Conservation (phyloP, 108 stramenopile species). For the Cylindrotheca fusiformis region DNA sequence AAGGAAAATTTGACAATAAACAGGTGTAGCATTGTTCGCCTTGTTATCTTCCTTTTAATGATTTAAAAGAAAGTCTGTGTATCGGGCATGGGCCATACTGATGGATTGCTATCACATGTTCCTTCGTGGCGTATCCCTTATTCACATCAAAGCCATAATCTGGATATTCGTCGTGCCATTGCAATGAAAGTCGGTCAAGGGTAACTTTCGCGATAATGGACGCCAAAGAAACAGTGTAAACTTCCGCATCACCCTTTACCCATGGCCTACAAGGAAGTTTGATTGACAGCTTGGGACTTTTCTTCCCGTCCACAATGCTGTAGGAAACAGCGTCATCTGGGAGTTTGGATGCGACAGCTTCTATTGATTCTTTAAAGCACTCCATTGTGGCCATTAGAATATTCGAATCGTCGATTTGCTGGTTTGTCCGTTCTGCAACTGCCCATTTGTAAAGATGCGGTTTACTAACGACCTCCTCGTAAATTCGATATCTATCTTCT, state of each 20-base stretch:
- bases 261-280: conserved; percentile 61
- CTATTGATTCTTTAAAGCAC: conserved; percentile 70
- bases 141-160: conserved; percentile 60
- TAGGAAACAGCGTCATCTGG: conserved; percentile 19
- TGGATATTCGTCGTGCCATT: conserved; percentile 52
- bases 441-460: conserved; percentile 44
- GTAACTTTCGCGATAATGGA: conserved; percentile 68
- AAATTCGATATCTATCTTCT: conserved; percentile 48
- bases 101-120: conserved; percentile 62
- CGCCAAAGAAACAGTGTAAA: conserved; percentile 69
- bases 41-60: conserved; percentile 47
- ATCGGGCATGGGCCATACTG: conserved; percentile 50
- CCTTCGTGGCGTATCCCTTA: conserved; percentile 50
- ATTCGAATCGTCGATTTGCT: conserved; percentile 56
- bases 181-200: conserved; percentile 39
- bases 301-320: conserved; percentile 73
- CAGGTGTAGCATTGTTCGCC: too few relatives aligned
- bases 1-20: too few relatives aligned
- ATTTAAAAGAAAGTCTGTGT: conserved; percentile 65
- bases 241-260: conserved; percentile 63
- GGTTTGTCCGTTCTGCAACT: conserved; percentile 38
- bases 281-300: conserved; percentile 51
- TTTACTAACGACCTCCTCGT: conserved; percentile 40
- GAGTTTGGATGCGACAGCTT: conserved; percentile 37
- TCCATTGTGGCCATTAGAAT: conserved; percentile 51